phyloP scores from a whole-genome alignment of 1,139 yeast species.

The Scheffersomyces segobiensis region DNA sequence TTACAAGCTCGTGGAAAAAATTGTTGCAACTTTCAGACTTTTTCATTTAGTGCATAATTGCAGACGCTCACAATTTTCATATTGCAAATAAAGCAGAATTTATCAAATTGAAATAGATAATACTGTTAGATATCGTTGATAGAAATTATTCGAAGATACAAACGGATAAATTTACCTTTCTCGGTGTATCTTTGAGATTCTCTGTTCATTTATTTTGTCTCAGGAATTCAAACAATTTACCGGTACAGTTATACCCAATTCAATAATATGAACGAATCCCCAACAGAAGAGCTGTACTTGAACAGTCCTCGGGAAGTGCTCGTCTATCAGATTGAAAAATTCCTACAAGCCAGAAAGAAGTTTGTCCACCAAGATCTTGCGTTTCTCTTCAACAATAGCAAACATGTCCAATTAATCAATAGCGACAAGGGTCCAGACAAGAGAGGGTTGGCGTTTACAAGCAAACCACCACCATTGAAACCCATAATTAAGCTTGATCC shows the following conservation, averaged over 20 bases:
- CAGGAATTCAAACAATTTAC: neutral
- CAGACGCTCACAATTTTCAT: neutral
- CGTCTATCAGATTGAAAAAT: neutral
- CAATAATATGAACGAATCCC: neutral
- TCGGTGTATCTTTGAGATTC: neutral
- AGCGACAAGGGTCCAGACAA: slow-evolving; percentile 10
- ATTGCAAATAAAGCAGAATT: neutral
- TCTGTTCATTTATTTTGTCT: too few relatives aligned
- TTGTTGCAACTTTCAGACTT: neutral
- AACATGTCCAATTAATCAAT: slow-evolving; percentile 1
- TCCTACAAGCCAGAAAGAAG: neutral
- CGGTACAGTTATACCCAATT: neutral
- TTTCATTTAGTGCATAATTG: neutral
- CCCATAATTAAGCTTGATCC: neutral
- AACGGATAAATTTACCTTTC: neutral
- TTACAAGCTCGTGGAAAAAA: neutral
- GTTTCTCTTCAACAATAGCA: neutral
- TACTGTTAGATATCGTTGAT: too few relatives aligned
- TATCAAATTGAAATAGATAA: too few relatives aligned
- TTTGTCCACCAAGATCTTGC: neutral
- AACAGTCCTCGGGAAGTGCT: neutral
- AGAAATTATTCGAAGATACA: neutral
- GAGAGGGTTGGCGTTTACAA: slow-evolving; percentile 8
- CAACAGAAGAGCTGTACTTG: neutral
- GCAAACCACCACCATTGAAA: slow-evolving; percentile 1